These are phyloP conservation scores for Boletus rubroflammeus DNA, from an alignment of 768 basidiomycete genomes.

Conservation along the genomic window DNA sequence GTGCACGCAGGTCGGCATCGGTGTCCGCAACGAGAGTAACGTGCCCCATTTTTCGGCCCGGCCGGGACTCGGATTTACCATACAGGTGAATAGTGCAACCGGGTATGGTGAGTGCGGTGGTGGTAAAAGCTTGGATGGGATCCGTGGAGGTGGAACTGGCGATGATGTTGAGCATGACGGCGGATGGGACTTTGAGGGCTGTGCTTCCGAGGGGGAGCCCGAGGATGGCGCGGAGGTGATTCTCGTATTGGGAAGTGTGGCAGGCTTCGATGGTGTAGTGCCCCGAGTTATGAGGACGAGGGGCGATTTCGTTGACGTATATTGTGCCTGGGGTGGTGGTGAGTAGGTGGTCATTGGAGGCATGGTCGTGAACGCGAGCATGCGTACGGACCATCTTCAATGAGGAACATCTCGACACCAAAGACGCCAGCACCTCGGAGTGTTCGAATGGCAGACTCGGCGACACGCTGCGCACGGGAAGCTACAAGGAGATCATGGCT, in stretches of 20 bases:
- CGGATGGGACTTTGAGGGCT: conserved; percentile 77
- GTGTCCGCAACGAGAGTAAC: conserved; percentile 83
- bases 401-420: conserved; percentile 97
- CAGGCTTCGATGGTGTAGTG: conserved; percentile 99
- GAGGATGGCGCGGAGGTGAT: conserved; percentile 93
- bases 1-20: conserved; percentile 66
- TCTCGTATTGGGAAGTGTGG: conserved; percentile 94
- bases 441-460: conserved; percentile 74
- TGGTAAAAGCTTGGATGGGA: conserved; percentile 52
- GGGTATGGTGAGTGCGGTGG: conserved; percentile 61
- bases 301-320: conserved; percentile 95
- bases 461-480: conserved; percentile 61
- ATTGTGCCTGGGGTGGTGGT: conserved; percentile 52
- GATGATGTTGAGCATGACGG: conserved; percentile 93
- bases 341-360: neutral
- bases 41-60: conserved; percentile 97
- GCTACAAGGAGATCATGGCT: conserved; percentile 52
- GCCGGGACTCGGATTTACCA: conserved; percentile 87
- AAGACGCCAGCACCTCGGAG: conserved; percentile 91
- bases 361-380: conserved; percentile 13
- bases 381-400: conserved; percentile 63
- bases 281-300: conserved; percentile 96
- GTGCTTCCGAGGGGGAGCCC: conserved; percentile 87
- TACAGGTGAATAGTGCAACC: conserved; percentile 88
- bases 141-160: conserved; percentile 69